Evolutionary conservation across 441 rosid genomes (phyloP).

Genomic region (Sinapis alba): DNA sequence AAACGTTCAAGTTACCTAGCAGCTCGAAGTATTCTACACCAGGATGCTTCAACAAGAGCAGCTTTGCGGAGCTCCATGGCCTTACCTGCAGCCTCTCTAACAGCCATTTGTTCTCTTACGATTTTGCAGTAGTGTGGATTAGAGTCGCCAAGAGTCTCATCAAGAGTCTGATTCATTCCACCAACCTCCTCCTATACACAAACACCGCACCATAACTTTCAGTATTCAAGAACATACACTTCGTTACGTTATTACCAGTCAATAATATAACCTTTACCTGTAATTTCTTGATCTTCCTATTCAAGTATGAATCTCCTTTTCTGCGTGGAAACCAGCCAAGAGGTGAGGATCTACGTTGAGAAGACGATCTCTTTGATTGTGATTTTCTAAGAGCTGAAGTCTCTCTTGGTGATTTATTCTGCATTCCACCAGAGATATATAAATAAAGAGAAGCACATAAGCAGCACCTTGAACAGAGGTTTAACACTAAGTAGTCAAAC

Average conservation of each 20-base stretch:
- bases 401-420: conserved; percentile 65
- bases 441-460: neutral
- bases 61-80: conserved; percentile 93
- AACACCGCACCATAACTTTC: neutral
- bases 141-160: conserved; percentile 84
- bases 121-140: conserved; percentile 93
- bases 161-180: conserved; percentile 89
- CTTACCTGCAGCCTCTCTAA: conserved; percentile 77
- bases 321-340: conserved; percentile 84
- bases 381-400: conserved; percentile 59
- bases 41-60: conserved; percentile 89
- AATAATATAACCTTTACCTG: conserved; percentile 48
- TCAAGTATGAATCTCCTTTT: conserved; percentile 77
- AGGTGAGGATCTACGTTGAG: conserved; percentile 78
- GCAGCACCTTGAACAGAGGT: neutral
- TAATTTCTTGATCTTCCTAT: conserved; percentile 82
- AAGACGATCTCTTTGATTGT: conserved; percentile 84
- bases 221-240: neutral
- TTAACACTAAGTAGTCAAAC: neutral
- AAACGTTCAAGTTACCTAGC: conserved; percentile 58
- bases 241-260: neutral
- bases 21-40: conserved; percentile 86
- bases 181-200: conserved; percentile 76
- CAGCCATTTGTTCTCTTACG: conserved; percentile 87
- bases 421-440: conserved; percentile 37